Conservation (phyloP, 2,329 filamentous ascomycete species). For the Cercospora sp. region DNA sequence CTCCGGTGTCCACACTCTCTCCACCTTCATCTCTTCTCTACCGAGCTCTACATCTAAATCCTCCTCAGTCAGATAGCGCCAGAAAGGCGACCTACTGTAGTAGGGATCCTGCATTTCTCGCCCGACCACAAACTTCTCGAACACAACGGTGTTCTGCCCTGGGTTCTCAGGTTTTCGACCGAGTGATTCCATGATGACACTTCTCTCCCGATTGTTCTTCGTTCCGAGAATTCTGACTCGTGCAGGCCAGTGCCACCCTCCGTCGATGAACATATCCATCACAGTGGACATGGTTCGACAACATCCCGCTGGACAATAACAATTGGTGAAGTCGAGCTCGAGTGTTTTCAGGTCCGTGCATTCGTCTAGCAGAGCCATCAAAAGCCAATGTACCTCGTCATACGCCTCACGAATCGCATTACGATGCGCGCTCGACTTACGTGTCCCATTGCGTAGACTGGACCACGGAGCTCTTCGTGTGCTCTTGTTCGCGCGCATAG, state of each 20-base stretch:
- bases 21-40: not conserved
- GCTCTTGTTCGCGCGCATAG: not conserved
- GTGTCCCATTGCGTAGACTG: too few species aligned
- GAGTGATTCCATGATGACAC: not conserved
- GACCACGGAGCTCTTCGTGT: not conserved
- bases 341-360: not conserved
- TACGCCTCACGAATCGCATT: too few species aligned
- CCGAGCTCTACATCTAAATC: not conserved
- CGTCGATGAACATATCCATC: not conserved
- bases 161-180: too few species aligned
- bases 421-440: too few species aligned
- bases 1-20: not conserved
- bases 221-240: not conserved
- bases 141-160: not conserved
- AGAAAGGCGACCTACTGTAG: not conserved
- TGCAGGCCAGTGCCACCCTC: not conserved
- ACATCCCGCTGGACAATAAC: not conserved
- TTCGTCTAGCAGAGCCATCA: too few species aligned
- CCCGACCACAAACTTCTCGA: not conserved
- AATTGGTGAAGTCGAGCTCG: not conserved
- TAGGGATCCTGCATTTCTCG: not conserved
- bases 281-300: not conserved
- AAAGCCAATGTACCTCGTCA: accelerated
- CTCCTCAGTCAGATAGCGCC: not conserved
- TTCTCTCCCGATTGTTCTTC: not conserved